Base-by-base conservation (phyloP, 2,329 filamentous ascomycete species). In the Neonectria faginata region DNA sequence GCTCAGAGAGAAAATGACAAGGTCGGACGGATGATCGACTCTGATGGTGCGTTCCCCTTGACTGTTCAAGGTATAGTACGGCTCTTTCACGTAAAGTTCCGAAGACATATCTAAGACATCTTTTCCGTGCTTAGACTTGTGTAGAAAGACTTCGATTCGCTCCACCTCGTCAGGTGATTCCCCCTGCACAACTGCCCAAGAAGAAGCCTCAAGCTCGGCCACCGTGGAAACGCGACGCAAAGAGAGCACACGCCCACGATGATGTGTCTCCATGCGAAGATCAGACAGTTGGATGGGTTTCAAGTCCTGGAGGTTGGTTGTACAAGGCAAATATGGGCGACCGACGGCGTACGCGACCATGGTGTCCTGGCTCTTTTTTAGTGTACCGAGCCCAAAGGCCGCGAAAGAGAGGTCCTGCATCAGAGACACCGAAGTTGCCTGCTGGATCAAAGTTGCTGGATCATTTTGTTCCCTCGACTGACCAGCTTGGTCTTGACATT, bases 31-130 rank as follows among this genome's bases (percentile, higher is more conserved):
- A 27, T 79, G 77, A 6, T 77, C 75, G 11, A 79, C 44, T 0
- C 83, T 79, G 36, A 86, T 67, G 0, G 76, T 78, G 50, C 78
- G 77, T 11, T 80, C 74, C 4, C 80, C 81, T 42, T 82, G 73
- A 12, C 71, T 73, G 56, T 77, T 81, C 0, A 80, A 50, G 12
- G 83, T 84, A 62, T 84, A 80, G 60, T 82, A 86, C 0, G 84
- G 84, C 65, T 86, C 84, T 58, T 85, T 86, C 14, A 86, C 69
- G 5, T 83, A 36, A 6, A 85, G 72, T 0, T 76, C 67, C 1
- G 75, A 66, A 67, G 70, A 44, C 60, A 73, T 51, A 76, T 80
- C 78, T 6, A 82, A 60, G 1, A 77, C 48, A 8, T 81, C 78
- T 25, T 71, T 47, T 0, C 76, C 75, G 36, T 54, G 73, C 56